phyloP scores from a whole-genome alignment of 1,284 basidiomycete genomes.

The Fomitopsis pinicola region DNA sequence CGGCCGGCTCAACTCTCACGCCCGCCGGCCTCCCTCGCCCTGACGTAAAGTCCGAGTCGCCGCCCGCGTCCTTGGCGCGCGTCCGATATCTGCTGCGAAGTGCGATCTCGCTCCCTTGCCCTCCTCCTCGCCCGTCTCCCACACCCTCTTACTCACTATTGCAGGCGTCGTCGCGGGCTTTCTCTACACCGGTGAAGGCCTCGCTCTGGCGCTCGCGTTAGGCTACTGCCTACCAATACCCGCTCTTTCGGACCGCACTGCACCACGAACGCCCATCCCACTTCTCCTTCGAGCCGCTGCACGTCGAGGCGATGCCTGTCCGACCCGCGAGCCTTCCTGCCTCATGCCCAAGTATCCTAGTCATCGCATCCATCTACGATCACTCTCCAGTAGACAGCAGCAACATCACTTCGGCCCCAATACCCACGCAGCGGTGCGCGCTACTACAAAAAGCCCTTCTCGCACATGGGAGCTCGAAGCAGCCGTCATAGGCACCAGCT shows the following conservation, averaged over 20 bases:
- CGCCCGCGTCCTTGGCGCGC: neutral
- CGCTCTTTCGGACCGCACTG: neutral
- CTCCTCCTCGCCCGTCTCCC: neutral
- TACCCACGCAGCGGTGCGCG: neutral
- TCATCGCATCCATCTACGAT: neutral
- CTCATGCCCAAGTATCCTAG: neutral
- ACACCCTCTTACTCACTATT: neutral
- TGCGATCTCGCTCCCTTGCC: too few species aligned
- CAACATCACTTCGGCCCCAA: neutral
- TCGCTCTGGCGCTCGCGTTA: neutral
- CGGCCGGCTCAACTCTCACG: conserved; percentile 1
- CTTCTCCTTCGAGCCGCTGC: neutral
- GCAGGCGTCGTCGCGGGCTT: neutral
- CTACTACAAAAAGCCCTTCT: neutral
- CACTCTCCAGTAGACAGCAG: neutral
- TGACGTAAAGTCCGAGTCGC: conserved; percentile 1
- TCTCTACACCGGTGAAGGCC: neutral
- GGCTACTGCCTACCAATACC: neutral
- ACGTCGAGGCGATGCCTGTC: too few species aligned
- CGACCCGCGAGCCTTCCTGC: too few species aligned
- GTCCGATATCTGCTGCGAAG: neutral
- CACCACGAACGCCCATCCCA: neutral
- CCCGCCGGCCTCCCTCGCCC: neutral
- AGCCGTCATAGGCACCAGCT: neutral
- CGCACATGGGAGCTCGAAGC: neutral